A percentile compares a stretch with the other conserved stretches of the same genome.
Evolutionary conservation across 179 eudicot species (phyloP).

Genomic region (Drosera spatulata): DNA sequence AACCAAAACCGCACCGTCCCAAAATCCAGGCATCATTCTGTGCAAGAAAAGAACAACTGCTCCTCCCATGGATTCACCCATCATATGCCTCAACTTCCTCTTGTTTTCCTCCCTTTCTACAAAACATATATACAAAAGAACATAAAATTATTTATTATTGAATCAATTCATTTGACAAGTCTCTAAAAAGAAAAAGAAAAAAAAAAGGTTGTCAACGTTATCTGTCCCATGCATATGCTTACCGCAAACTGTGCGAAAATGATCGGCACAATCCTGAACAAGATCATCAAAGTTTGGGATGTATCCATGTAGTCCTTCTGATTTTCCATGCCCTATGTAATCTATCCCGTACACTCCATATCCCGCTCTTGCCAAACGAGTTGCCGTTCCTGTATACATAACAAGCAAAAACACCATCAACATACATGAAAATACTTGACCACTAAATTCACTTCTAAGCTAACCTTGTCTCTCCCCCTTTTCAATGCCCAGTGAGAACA

Average conservation of each 20-base stretch:
- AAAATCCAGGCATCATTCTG: constrained; percentile 60
- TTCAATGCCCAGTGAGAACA: too few relatives aligned
- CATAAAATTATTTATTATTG: too few relatives aligned
- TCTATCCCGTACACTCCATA: constrained; percentile 80
- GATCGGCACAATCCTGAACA: constrained; percentile 52
- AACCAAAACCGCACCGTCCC: constrained; percentile 84
- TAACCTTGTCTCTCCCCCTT: too few relatives aligned
- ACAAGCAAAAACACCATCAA: too few relatives aligned
- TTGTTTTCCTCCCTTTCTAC: constrained; percentile 57
- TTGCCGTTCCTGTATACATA: constrained; percentile 36
- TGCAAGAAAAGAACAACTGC: constrained; percentile 64
- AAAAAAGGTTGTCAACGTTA: too few relatives aligned
- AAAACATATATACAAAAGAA: neutral
- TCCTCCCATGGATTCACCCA: constrained; percentile 99
- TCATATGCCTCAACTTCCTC: constrained; percentile 37
- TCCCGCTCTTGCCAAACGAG: constrained; percentile 60
- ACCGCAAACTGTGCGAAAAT: constrained; percentile 63
- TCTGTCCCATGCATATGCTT: neutral
- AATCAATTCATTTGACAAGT: neutral
- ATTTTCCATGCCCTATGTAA: constrained; percentile 87
- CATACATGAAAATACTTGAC: too few relatives aligned
- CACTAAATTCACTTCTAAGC: too few relatives aligned
- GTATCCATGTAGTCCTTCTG: constrained; percentile 69
- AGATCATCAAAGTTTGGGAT: constrained; percentile 55
- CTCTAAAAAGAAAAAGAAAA: neutral